phyloP scores from a whole-genome alignment of 139 green algal species.

The Astrephomene gubernaculifera region DNA sequence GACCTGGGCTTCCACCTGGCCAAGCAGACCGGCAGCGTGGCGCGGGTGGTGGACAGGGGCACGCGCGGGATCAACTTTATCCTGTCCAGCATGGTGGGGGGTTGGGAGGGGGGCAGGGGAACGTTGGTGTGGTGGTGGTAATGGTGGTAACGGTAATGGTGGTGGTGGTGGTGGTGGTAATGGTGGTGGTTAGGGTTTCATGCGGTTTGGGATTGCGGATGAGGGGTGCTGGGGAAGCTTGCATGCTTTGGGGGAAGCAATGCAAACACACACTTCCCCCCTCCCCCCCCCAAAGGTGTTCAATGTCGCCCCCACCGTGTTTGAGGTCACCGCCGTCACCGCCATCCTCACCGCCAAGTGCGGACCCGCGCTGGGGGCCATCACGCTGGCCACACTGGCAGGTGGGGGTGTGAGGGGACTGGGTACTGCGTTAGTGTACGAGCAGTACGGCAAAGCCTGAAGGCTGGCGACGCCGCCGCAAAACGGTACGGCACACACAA shows the following conservation, averaged over 20 bases:
- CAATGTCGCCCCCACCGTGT: conserved; percentile 95
- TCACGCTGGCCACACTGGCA: conserved; percentile 89
- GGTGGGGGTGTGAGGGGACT: conserved; percentile 18
- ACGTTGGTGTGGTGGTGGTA: no score
- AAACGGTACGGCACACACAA: no score
- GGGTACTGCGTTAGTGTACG: background rate
- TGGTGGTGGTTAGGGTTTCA: background rate
- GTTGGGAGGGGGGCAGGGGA: background rate
- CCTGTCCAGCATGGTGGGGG: conserved; percentile 29
- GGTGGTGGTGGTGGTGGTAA: background rate
- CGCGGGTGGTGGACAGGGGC: conserved; percentile 91
- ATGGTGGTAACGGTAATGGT: background rate
- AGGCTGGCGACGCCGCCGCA: no score
- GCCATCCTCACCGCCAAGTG: conserved; percentile 93
- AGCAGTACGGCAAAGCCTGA: no score
- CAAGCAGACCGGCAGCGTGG: conserved; percentile 89
- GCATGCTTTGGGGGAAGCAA: no score
- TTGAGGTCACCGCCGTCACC: conserved; percentile 90
- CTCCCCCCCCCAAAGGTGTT: conserved; percentile 75
- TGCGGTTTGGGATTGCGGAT: no score
- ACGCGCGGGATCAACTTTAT: conserved; percentile 97
- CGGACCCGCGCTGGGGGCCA: conserved; percentile 83
- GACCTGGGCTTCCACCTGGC: conserved; percentile 92
- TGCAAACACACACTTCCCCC: background rate
- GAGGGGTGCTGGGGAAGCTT: no score